Base-by-base conservation (phyloP, 1,139 yeast genomes). In the Nematodospora anomalae region DNA sequence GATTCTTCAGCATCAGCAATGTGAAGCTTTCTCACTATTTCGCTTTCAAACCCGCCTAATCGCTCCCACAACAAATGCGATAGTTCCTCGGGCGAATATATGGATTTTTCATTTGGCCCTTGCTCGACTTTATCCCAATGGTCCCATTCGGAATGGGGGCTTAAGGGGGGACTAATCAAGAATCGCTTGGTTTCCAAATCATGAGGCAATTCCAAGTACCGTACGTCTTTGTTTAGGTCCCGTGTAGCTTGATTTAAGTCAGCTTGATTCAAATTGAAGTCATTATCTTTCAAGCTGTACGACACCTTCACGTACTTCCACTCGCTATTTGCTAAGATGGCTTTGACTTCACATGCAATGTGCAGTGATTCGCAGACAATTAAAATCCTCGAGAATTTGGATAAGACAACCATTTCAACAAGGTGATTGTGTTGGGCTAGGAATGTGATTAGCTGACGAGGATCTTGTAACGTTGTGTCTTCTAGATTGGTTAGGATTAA, bases 111-210 rank as follows among this genome's bases (percentile, higher is more conserved):
- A 40, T 64, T 63, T 2, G 76, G 76, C 0, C 71, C 70, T 13
- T 68, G 76, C 46, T 71, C 76, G 0, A 56, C 63, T 37, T 53
- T 63, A 37, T 62, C 63, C 69, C 71, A 71, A 41, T 67, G 66
- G 44, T 69, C 64, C 76, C 76, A 71, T 35, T 66, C 76, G 1
- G 67, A 53, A 2, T 70, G 74, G 1, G 76, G 76, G 6, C 74
- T 67, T n/a, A 64, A 47, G 4, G 76, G 76, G 1, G 76, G 76
- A 16, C 73, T 67, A 18, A 71, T 71, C 35, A 71, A 64, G 39
- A 70, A 71, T 20, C 76, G 46, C 33, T 62, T 55, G 33, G 64
- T 58, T 7, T 65, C 68, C 12, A 51, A 56, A 34, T 71, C 74
- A 50, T 61, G 61, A 2, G 76, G 76, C 15, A 71, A 51, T 44